phyloP scores from a whole-genome alignment of 805 yeast genomes.

The Candida rishiriensis region DNA sequence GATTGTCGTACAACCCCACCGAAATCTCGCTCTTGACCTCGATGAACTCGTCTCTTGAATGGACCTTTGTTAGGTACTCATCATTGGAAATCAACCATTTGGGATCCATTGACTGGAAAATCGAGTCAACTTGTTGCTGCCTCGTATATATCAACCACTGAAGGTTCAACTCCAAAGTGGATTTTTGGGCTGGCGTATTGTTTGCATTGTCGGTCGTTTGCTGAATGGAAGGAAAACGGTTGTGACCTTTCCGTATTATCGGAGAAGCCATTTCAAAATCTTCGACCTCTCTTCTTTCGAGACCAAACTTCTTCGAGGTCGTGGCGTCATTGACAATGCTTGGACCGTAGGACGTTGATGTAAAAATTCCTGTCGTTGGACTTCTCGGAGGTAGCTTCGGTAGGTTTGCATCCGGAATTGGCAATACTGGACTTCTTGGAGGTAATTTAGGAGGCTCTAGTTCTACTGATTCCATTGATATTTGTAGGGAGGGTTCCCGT shows the following conservation, averaged over 20 bases:
- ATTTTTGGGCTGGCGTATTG: not conserved
- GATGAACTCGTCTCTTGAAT: constrained; percentile 15
- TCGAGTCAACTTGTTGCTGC: constrained; percentile 10
- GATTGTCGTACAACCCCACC: constrained; percentile 13
- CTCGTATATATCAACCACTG: constrained; percentile 11
- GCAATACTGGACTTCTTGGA: not conserved
- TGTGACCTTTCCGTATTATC: not conserved
- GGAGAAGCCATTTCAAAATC: constrained; percentile 13
- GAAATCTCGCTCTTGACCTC: constrained; percentile 22
- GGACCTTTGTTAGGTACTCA: constrained; percentile 16
- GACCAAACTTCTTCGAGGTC: constrained; percentile 3
- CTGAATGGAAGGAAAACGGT: not conserved
- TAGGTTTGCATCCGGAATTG: no score
- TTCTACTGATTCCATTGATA: no score
- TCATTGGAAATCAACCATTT: constrained; percentile 12
- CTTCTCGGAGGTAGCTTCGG: not conserved
- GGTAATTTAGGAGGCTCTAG: constrained; percentile 6
- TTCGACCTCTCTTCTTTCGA: constrained; percentile 10
- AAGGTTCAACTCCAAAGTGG: constrained; percentile 2
- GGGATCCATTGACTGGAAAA: constrained; percentile 6
- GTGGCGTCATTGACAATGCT: not conserved
- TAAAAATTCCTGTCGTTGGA: not conserved
- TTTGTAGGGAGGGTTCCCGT: no score
- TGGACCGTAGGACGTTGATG: no score
- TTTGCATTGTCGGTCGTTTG: not conserved